These are phyloP conservation scores for Fusarium nisikadoi DNA, from an alignment of 2,329 filamentous ascomycete species.

Conservation along the genomic window DNA sequence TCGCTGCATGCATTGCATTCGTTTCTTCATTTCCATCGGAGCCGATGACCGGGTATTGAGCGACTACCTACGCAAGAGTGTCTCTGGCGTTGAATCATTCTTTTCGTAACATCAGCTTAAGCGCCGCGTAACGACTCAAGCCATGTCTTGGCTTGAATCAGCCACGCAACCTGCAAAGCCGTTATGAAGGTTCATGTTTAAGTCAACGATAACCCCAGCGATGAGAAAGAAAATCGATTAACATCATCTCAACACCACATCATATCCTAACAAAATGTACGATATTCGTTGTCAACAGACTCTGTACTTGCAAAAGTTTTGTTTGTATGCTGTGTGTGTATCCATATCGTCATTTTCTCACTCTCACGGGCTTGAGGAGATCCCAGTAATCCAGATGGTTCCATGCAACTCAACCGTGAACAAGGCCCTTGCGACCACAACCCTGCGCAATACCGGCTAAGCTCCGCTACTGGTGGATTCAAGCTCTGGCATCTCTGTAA, in stretches of 20 bases:
- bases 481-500: background rate
- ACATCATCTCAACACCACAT: background rate
- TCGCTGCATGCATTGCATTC: constrained; percentile 11
- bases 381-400: constrained; percentile 31
- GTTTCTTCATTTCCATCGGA: constrained; percentile 29
- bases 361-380: background rate
- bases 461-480: constrained; percentile 35
- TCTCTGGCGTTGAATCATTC: constrained; percentile 3
- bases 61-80: constrained; percentile 10
- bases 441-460: constrained; percentile 21
- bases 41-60: constrained; percentile 39
- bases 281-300: too few species aligned
- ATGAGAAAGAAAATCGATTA: background rate
- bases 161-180: constrained; percentile 2
- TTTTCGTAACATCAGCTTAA: constrained; percentile 38
- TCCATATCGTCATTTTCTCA: constrained; percentile 4
- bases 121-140: constrained; percentile 24
- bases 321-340: background rate
- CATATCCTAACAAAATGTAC: background rate
- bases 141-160: constrained; percentile 1
- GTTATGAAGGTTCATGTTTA: background rate
- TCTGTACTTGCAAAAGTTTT: background rate
- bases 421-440: constrained; percentile 23
- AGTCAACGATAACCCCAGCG: background rate
- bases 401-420: constrained; percentile 24